Conservation (phyloP, 768 basidiomycete genomes). For the Naganishia onofrii region DNA sequence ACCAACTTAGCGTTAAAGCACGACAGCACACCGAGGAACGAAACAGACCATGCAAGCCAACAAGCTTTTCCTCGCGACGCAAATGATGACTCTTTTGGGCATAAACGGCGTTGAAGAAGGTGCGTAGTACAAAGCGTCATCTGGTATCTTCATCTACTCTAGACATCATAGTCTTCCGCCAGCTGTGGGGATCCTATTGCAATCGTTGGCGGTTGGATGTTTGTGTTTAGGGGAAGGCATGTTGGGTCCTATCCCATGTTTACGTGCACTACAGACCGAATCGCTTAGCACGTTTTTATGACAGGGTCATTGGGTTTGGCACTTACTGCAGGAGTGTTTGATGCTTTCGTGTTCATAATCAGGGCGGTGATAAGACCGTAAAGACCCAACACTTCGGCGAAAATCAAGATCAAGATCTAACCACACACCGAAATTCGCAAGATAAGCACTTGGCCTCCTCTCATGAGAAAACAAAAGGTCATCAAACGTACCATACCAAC, state of each 20-base stretch:
- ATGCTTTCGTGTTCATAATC: constrained; percentile 76
- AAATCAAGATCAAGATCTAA: constrained; percentile 94
- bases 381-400: constrained; percentile 65
- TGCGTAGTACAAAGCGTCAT: neutral
- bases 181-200: neutral
- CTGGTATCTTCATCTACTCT: constrained; percentile 6
- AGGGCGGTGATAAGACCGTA: constrained; percentile 94
- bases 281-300: neutral
- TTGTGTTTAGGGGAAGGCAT: neutral
- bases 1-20: no score
- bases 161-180: neutral
- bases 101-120: neutral
- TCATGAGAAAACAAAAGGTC: neutral
- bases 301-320: neutral
- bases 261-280: constrained; percentile 7
- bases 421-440: neutral
- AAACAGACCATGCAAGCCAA: no score
- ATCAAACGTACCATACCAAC: constrained; percentile 71
- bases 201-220: neutral
- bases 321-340: constrained; percentile 29
- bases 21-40: no score
- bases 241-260: neutral
- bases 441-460: neutral
- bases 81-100: neutral
- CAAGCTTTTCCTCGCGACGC: neutral